Conservation (phyloP, 495 filamentous ascomycete genomes). For the Tetracladium marchalianum region DNA sequence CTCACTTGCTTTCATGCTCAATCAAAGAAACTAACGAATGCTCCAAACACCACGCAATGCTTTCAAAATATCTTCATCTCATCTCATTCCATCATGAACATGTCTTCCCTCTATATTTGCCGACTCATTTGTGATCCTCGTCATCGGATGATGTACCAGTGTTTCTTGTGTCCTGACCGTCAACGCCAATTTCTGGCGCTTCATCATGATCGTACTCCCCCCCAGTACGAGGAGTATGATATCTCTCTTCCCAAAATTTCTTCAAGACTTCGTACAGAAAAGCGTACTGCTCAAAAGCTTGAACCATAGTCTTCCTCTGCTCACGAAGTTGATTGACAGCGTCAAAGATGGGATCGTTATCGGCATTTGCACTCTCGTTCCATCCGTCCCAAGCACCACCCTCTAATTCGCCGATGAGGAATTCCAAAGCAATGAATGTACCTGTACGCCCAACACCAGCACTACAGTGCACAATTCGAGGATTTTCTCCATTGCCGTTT, state of each 20-base stretch:
- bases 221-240: constrained; percentile 19
- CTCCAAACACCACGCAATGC: no score
- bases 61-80: no score
- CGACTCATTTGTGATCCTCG: no score
- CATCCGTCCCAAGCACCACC: constrained; percentile 52
- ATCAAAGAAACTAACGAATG: no score
- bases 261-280: constrained; percentile 86
- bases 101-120: no score
- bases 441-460: constrained; percentile 91
- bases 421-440: constrained; percentile 91
- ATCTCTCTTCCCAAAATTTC: constrained; percentile 56
- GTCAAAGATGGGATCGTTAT: constrained; percentile 43
- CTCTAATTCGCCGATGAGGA: constrained; percentile 72
- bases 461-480: constrained; percentile 86
- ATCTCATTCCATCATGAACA: no score
- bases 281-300: constrained; percentile 72
- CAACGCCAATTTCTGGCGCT: neutral
- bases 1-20: no score
- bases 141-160: no score
- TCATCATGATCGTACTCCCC: constrained; percentile 10
- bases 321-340: constrained; percentile 72
- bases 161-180: no score
- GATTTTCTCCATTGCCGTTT: constrained; percentile 53
- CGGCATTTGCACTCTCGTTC: constrained; percentile 18
- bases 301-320: constrained; percentile 95